Base-by-base conservation (phyloP, 176 grass and related monocot species). In the Oryza glumipatula region DNA sequence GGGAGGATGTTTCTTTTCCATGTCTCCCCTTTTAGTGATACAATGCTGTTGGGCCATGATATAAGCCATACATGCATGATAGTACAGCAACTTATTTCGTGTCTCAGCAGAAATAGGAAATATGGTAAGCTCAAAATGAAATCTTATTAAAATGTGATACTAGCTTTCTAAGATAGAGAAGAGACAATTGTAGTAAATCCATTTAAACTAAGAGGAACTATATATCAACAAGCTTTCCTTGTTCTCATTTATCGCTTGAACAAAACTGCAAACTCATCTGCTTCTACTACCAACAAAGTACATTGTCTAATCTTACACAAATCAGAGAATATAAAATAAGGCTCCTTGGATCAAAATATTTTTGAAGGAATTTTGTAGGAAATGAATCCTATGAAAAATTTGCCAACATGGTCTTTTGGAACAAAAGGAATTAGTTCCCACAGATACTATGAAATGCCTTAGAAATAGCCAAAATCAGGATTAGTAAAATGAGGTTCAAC, bases 1-100 rank as follows among this genome's bases (percentile, higher is more conserved):
- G 6, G 24, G 41, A 73, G 77, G 44, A 51, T 80, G 47, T 43
- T 79, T 79, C 11, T 51, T 54, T 24, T 68, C 63, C 46, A 54
- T 58, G 70, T 68, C 61, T 39, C 35, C n/a, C 22, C 3, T 74
- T 74, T 76, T 51, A 21, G 19, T 66, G 58, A 66, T 75, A 74
- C 41, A 73, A 23, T 35, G 70, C 41, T 49, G 26, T 11, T 43
- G 70, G 22, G 15, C 70, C 77, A 80, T 65, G 70, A 58, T 86
- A 78, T 74, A 43, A 80, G 21, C 60, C 23, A 51, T 51, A 7
- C 58, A 51, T 51, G 14, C 9, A 63, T 63, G n/a, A 10, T 23
- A 63, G 23, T 51, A 17, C 81, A 67, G 4, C 43, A 32, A 32
- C 77, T 80, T 28, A 43, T 43, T 43, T 38, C 22, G 19, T 86